A percentile compares a stretch with the other conserved stretches of the same genome.
Evolutionary conservation across 2,329 filamentous ascomycete species (phyloP).

Genomic region (Calonectria pseudoreteaudii): DNA sequence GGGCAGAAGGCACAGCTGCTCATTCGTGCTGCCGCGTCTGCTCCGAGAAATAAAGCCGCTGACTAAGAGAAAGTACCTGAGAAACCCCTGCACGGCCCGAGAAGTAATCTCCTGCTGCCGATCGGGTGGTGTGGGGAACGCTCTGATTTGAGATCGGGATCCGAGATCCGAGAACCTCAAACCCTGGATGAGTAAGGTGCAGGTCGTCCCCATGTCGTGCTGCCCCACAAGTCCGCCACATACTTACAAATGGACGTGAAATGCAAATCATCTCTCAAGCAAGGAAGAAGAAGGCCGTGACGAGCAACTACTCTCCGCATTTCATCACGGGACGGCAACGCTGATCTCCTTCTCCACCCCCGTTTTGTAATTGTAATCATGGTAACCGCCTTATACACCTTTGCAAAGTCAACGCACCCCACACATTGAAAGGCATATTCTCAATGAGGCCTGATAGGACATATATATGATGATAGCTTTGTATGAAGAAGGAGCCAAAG

Average conservation of each 20-base stretch:
- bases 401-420: background rate
- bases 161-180: background rate
- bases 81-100: too few relatives aligned
- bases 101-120: background rate
- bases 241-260: background rate
- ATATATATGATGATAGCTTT: too few relatives aligned
- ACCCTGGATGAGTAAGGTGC: too few relatives aligned
- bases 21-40: too few relatives aligned
- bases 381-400: too few relatives aligned
- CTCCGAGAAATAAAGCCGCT: background rate
- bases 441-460: too few relatives aligned
- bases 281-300: background rate
- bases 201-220: background rate
- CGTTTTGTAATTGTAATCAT: background rate
- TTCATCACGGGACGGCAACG: background rate
- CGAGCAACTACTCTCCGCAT: too few relatives aligned
- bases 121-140: background rate
- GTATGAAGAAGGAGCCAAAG: too few relatives aligned
- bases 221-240: background rate
- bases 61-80: background rate
- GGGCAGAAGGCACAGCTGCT: background rate
- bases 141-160: background rate
- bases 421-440: background rate
- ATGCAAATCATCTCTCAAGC: background rate
- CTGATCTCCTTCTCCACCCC: background rate